phyloP scores from a whole-genome alignment of 495 filamentous ascomycete species.

The Lophiostoma macrostomum region DNA sequence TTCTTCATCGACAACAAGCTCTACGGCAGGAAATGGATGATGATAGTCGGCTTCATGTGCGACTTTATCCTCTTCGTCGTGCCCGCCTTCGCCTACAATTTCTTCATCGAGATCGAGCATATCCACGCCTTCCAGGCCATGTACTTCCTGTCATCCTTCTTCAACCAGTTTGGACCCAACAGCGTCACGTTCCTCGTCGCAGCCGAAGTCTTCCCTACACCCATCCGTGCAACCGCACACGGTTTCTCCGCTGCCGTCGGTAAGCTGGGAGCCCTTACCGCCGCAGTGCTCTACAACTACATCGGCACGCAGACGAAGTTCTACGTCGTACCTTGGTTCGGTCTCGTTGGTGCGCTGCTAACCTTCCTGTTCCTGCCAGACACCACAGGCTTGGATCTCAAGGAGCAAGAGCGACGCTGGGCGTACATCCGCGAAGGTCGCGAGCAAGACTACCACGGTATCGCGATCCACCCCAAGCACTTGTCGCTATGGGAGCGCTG shows the following conservation, averaged over 20 bases:
- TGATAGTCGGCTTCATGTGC: conserved; percentile 82
- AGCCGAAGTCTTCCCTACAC: conserved; percentile 86
- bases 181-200: conserved; percentile 87
- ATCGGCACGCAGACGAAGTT: conserved; percentile 75
- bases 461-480: conserved; percentile 82
- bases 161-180: conserved; percentile 96
- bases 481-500: conserved; percentile 77
- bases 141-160: conserved; percentile 90
- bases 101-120: conserved; percentile 63
- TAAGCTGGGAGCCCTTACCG: conserved; percentile 80
- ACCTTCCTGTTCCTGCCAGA: conserved; percentile 82
- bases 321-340: conserved; percentile 89
- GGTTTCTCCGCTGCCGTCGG: conserved; percentile 82
- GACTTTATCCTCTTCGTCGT: conserved; percentile 84
- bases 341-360: conserved; percentile 72
- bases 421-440: conserved; percentile 70
- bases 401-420: conserved; percentile 92
- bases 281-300: conserved; percentile 84
- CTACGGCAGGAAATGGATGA: conserved; percentile 89
- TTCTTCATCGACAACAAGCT: conserved; percentile 88
- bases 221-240: conserved; percentile 85
- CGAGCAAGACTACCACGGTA: conserved; percentile 77
- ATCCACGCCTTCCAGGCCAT: conserved; percentile 85
- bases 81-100: conserved; percentile 77
- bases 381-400: conserved; percentile 87